Evolutionary conservation across 345 rosid species (phyloP).

Genomic region (Toxicodendron radicans): DNA sequence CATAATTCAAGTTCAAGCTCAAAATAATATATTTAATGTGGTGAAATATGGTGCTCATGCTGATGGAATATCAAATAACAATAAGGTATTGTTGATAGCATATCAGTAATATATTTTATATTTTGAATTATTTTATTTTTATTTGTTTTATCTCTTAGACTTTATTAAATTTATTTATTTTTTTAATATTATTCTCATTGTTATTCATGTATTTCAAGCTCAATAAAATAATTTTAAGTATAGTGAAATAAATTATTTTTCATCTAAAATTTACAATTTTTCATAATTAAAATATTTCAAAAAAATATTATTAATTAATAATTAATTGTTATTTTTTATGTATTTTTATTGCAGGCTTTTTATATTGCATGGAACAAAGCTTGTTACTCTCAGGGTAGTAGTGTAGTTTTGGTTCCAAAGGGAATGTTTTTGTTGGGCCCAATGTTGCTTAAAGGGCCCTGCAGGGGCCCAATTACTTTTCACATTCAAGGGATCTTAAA

Average conservation of each 20-base stretch:
- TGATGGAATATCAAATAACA: constrained; percentile 23
- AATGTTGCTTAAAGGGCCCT: constrained; percentile 21
- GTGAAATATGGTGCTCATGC: constrained; percentile 17
- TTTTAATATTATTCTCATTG: no score
- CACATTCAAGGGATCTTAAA: constrained; percentile 10
- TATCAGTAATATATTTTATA: no score
- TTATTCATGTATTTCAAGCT: no score
- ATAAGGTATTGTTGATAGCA: constrained; percentile 24
- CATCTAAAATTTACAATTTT: no score
- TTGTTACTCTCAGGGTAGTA: constrained; percentile 10
- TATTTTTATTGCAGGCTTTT: constrained; percentile 22
- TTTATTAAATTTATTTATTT: no score
- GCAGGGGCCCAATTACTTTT: constrained; percentile 23
- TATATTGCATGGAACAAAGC: constrained; percentile 17
- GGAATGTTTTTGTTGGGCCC: constrained; percentile 25
- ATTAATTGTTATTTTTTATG: no score
- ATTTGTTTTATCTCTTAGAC: no score
- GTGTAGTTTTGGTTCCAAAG: constrained; percentile 18
- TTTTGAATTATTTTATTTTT: no score
- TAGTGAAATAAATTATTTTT: no score
- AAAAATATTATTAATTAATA: no score
- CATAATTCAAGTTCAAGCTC: background rate
- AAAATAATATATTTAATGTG: constrained; percentile 8
- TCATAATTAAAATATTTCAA: no score
- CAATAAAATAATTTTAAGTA: no score